phyloP scores from a whole-genome alignment of 2,329 filamentous ascomycete species.

The Didymella pinodella region DNA sequence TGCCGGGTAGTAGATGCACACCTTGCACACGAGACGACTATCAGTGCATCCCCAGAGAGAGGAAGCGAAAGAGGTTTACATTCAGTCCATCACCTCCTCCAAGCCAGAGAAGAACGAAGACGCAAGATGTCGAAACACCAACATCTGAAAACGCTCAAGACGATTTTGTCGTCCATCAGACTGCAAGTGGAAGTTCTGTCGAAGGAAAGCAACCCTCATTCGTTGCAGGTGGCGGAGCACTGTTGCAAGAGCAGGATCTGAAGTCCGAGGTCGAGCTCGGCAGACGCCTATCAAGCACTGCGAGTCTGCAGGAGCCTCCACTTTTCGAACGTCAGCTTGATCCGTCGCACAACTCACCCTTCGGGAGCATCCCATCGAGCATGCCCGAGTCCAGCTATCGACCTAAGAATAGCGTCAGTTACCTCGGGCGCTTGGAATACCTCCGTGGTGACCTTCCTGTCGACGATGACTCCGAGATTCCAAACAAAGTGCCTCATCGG shows the following conservation, averaged over 20 bases:
- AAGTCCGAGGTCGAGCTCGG: conserved; percentile 33
- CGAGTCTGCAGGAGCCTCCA: conserved; percentile 33
- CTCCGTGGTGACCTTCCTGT: conserved; percentile 46
- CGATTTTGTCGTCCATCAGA: conserved; percentile 9
- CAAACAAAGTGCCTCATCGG: conserved; percentile 38
- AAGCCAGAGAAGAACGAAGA: conserved; percentile 22
- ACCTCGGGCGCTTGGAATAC: conserved; percentile 45
- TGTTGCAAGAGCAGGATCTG: conserved; percentile 23
- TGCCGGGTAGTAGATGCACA: conserved; percentile 49
- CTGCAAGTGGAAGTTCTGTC: conserved; percentile 11
- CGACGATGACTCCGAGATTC: conserved; percentile 43
- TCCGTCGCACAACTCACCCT: conserved; percentile 28
- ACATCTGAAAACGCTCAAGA: conserved; percentile 23
- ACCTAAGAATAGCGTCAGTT: conserved; percentile 39
- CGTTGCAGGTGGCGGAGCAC: conserved; percentile 9
- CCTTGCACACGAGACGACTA: conserved; percentile 48
- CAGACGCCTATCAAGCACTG: conserved; percentile 33
- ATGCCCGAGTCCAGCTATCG: conserved; percentile 27
- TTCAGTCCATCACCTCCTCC: conserved; percentile 42
- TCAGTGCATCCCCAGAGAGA: conserved; percentile 43
- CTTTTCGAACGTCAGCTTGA: conserved; percentile 29
- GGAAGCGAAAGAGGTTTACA: conserved; percentile 46
- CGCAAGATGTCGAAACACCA: conserved; percentile 22
- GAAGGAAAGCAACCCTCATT: conserved; percentile 14
- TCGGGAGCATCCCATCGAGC: conserved; percentile 24